Base-by-base conservation (phyloP, 2,329 filamentous ascomycete genomes). In the Alternaria dauci region DNA sequence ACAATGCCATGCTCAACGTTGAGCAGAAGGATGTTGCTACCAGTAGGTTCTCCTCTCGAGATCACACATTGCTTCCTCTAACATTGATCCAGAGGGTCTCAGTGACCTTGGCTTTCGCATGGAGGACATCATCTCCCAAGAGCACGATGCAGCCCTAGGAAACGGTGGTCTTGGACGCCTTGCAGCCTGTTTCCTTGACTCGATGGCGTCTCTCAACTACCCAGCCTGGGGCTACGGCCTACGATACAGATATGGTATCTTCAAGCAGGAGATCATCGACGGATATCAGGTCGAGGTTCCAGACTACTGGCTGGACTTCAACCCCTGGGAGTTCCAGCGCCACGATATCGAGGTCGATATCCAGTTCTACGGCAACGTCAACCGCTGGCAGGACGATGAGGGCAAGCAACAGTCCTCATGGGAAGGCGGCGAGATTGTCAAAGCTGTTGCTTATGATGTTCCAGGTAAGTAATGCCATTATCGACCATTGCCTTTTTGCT, bases 301-400 rank as follows among this genome's bases (percentile, higher is more conserved):
- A 20, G 95, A 99, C 79, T 98, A 99, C 82, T 99, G 95, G 95
- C 88, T 99, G 55, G 95, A 98, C 78, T 97, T 98, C 81, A 99
- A 99, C 80, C 95, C 95, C 0, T 99, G 95, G 95, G 95, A 99
- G 78, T 99, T 98, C 74, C 93, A 94, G 42, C 87, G 95, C 68
- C 93, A 97, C 78, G 95, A 99, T 76, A 91, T 99, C 63, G 94
- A 91, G 2, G 94, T 99, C 25, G 92, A 98, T 80, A 93, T 99
- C 61, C 94, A 98, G 85, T 99, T 99, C 83, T 97, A 94, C 71
- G 95, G 95, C 32, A 82, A 88, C 65, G 94, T 96, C 57, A 86
- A 85, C 76, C 96, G 93, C 79, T 85, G 76, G 75, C 76, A 78
- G 62, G 90, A 96, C 68, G 88, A 90, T 12, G 85, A 90, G 58